Conservation (phyloP, 305 asterid genomes). For the Ajuga reptans region DNA sequence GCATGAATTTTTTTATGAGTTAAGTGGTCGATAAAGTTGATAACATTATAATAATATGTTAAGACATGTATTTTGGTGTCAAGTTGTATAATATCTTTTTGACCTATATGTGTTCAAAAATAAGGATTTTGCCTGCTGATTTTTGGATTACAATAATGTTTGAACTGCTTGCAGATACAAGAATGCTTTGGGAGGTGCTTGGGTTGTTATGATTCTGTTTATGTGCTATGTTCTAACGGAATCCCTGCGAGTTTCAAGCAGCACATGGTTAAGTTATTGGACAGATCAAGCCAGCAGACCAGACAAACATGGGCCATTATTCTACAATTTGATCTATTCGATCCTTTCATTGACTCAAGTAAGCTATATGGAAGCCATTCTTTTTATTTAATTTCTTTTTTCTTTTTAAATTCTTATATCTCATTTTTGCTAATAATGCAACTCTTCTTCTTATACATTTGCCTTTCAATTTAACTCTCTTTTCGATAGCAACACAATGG, state of each 20-base stretch:
- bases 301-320: slow-evolving; percentile 42
- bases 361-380: slow-evolving; percentile 25
- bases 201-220: slow-evolving; percentile 79
- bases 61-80: background rate
- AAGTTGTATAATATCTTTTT: background rate
- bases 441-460: slow-evolving; percentile 6
- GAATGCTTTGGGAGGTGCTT: slow-evolving; percentile 90
- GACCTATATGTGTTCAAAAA: background rate
- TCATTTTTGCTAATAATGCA: background rate
- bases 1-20: too few species aligned
- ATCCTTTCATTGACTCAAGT: slow-evolving; percentile 81
- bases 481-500: slow-evolving; percentile 13
- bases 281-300: slow-evolving; percentile 52
- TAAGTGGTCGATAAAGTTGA: too few species aligned
- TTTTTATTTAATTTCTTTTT: background rate
- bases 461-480: background rate
- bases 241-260: slow-evolving; percentile 70
- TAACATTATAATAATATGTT: too few species aligned
- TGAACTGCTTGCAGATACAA: slow-evolving; percentile 59
- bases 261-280: slow-evolving; percentile 97
- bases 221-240: slow-evolving; percentile 61
- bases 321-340: slow-evolving; percentile 69
- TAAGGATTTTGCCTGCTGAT: slow-evolving; percentile 10
- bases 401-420: background rate
- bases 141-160: slow-evolving; percentile 10